phyloP scores from a whole-genome alignment of 495 filamentous ascomycete genomes.

The Hyaloscypha bicolor region DNA sequence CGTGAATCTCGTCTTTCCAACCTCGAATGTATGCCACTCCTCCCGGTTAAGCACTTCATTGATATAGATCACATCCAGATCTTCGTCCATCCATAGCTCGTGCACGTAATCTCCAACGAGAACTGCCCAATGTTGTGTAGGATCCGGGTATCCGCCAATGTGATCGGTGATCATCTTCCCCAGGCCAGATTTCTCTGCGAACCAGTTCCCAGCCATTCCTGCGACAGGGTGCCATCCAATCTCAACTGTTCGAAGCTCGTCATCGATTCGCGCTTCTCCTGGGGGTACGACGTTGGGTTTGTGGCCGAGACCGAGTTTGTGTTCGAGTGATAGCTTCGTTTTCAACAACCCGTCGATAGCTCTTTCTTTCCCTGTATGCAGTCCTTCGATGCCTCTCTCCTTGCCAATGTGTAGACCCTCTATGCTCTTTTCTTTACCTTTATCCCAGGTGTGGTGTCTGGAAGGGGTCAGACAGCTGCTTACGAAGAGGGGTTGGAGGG shows the following conservation, averaged over 20 bases:
- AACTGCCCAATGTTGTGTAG: slow-evolving; percentile 54
- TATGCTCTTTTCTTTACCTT: slow-evolving; percentile 13
- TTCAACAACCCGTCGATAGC: slow-evolving; percentile 37
- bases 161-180: slow-evolving; percentile 46
- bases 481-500: not conserved
- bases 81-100: slow-evolving; percentile 47
- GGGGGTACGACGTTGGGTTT: slow-evolving; percentile 45
- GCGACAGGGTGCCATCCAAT: slow-evolving; percentile 53
- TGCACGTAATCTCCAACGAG: slow-evolving; percentile 48
- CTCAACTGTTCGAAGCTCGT: slow-evolving; percentile 37
- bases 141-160: slow-evolving; percentile 46
- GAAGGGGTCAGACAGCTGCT: not conserved
- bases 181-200: slow-evolving; percentile 45
- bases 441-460: slow-evolving; percentile 23
- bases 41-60: slow-evolving; percentile 38
- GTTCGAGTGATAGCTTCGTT: slow-evolving; percentile 40
- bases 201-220: slow-evolving; percentile 43
- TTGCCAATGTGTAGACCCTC: slow-evolving; percentile 36
- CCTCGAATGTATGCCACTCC: slow-evolving; percentile 43
- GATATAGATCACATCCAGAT: slow-evolving; percentile 48
- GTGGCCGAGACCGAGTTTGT: slow-evolving; percentile 44
- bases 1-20: slow-evolving; percentile 49
- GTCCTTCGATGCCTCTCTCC: slow-evolving; percentile 26
- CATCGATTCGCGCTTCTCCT: slow-evolving; percentile 34
- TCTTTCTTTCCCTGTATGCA: slow-evolving; percentile 21